phyloP scores from a whole-genome alignment of 176 grass and related monocot species.

The Oryza coarctata region DNA sequence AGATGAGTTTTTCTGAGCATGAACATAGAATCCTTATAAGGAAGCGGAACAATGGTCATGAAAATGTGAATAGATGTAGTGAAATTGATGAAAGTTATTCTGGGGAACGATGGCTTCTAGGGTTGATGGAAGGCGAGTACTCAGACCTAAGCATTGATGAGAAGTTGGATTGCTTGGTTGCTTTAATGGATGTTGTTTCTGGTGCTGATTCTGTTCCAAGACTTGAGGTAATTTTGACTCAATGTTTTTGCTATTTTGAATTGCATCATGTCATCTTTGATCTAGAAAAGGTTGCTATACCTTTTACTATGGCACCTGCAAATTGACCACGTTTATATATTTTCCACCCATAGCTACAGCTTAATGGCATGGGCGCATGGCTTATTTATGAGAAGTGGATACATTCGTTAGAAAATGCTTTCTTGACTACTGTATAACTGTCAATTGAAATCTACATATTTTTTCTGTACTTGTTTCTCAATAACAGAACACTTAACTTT shows the following conservation, averaged over 20 bases:
- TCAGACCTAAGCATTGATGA: conserved; percentile 90
- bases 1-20: conserved; percentile 44
- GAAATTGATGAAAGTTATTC: conserved; percentile 98
- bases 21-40: conserved; percentile 47
- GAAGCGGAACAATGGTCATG: conserved; percentile 37
- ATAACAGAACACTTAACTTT: neutral
- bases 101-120: conserved; percentile 80
- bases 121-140: conserved; percentile 97
- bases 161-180: conserved; percentile 85
- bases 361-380: neutral
- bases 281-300: conserved; percentile 5
- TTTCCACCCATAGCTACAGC: neutral
- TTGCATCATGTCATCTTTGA: conserved; percentile 16
- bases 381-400: neutral
- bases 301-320: conserved; percentile 11
- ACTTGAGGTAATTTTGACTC: conserved; percentile 59
- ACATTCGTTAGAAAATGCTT: neutral
- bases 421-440: conserved; percentile 2
- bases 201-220: conserved; percentile 72
- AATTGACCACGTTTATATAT: neutral
- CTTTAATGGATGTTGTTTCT: conserved; percentile 81
- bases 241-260: neutral
- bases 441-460: neutral
- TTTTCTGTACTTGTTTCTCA: neutral
- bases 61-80: conserved; percentile 56